A percentile compares a stretch with the other conserved stretches of the same genome.
These are phyloP conservation scores for Phytophthora palmivora DNA, from an alignment of 352 stramenopile genomes.

Conservation along the genomic window DNA sequence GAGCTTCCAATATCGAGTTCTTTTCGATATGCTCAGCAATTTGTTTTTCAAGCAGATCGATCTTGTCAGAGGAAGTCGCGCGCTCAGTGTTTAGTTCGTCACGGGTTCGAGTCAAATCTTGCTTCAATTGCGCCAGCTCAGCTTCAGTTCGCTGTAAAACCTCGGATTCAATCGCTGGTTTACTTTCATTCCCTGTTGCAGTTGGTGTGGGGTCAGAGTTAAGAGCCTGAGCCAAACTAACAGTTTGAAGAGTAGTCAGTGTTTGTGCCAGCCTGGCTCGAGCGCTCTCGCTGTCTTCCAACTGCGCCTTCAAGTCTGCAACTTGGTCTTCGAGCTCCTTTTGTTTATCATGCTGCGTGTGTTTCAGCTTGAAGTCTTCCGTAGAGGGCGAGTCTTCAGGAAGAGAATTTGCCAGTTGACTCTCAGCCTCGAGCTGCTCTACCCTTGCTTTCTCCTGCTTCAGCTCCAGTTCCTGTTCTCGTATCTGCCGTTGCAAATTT, in stretches of 20 bases:
- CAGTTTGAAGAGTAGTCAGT: slow-evolving; percentile 51
- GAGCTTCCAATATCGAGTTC: slow-evolving; percentile 32
- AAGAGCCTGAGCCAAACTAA: slow-evolving; percentile 18
- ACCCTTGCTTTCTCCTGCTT: slow-evolving; percentile 35
- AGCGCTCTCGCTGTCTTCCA: slow-evolving; percentile 75
- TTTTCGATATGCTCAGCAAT: slow-evolving; percentile 26
- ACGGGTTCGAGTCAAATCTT: slow-evolving; percentile 18
- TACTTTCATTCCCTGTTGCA: slow-evolving; percentile 3
- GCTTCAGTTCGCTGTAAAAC: slow-evolving; percentile 22
- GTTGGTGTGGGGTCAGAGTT: slow-evolving; percentile 21
- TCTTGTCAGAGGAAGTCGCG: slow-evolving; percentile 5
- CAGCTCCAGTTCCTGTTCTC: slow-evolving; percentile 29
- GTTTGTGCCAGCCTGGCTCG: slow-evolving; percentile 66
- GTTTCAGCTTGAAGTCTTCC: slow-evolving; percentile 3
- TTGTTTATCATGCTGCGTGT: slow-evolving; percentile 25
- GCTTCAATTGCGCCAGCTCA: slow-evolving; percentile 20
- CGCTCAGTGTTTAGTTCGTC: slow-evolving; percentile 18
- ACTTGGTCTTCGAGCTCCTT: slow-evolving; percentile 35
- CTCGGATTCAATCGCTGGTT: neutral
- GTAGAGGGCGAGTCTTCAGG: neutral
- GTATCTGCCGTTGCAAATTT: slow-evolving; percentile 45
- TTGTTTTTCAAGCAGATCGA: slow-evolving; percentile 37
- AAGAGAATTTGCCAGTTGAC: slow-evolving; percentile 4
- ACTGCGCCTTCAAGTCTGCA: slow-evolving; percentile 52
- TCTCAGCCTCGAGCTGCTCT: slow-evolving; percentile 29